Evolutionary conservation across 2,329 filamentous ascomycete species (phyloP).

Genomic region (Aspergillus awamori): DNA sequence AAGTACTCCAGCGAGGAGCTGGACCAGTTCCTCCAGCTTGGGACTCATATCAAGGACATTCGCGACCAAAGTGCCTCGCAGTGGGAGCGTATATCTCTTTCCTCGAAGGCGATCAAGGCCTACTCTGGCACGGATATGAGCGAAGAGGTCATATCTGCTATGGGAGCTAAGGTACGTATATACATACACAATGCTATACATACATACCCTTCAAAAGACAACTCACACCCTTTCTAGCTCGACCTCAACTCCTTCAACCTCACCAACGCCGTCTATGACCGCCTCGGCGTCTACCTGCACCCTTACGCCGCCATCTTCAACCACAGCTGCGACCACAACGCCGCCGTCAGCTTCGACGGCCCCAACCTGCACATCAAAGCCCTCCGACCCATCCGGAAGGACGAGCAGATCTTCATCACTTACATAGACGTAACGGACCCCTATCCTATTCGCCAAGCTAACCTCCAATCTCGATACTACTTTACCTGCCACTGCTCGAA

Average conservation of each 20-base stretch:
- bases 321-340: constrained; percentile 65
- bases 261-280: constrained; percentile 58
- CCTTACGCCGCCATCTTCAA: constrained; percentile 59
- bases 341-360: constrained; percentile 60
- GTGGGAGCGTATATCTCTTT: constrained; percentile 55
- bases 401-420: constrained; percentile 63
- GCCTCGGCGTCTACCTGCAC: constrained; percentile 62
- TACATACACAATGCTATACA: no score
- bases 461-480: constrained; percentile 59
- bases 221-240: constrained; percentile 42
- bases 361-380: constrained; percentile 55
- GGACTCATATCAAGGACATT: constrained; percentile 55
- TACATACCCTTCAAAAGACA: no score
- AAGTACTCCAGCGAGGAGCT: constrained; percentile 44
- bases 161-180: constrained; percentile 50
- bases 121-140: constrained; percentile 54
- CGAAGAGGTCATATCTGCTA: constrained; percentile 46
- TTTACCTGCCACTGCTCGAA: constrained; percentile 61
- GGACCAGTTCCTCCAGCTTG: constrained; percentile 48
- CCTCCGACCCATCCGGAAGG: constrained; percentile 54
- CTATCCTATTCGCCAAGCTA: constrained; percentile 52
- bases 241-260: constrained; percentile 63
- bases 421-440: constrained; percentile 63
- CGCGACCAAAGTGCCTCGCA: constrained; percentile 41
- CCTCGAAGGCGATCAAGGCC: constrained; percentile 57